Evolutionary conservation across 2,329 filamentous ascomycete species (phyloP).

Genomic region (Pseudogymnoascus sp.): DNA sequence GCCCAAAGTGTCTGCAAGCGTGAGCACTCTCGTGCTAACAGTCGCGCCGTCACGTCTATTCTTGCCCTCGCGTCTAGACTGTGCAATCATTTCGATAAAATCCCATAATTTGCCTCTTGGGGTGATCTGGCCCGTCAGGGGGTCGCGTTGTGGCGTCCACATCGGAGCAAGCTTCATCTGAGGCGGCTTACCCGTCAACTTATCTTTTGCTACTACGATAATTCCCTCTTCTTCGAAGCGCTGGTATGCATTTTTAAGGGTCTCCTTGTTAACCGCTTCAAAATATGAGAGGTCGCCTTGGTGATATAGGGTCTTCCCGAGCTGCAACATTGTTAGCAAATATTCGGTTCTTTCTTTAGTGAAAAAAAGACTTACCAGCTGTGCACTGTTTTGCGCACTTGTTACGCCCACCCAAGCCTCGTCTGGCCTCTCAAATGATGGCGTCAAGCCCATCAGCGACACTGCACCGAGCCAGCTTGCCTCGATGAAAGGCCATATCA

Average conservation of each 20-base stretch:
- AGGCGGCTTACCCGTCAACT: constrained; percentile 53
- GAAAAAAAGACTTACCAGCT: constrained; percentile 51
- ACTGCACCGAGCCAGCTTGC: constrained; percentile 87
- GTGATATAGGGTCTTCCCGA: constrained; percentile 95
- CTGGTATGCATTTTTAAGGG: constrained; percentile 83
- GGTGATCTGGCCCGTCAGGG: constrained; percentile 50
- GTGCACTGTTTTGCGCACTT: constrained; percentile 72
- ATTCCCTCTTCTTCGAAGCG: constrained; percentile 90
- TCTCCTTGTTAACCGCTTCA: constrained; percentile 97
- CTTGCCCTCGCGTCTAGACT: constrained; percentile 82
- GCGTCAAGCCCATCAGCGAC: constrained; percentile 76
- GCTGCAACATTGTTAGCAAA: constrained; percentile 38
- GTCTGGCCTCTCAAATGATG: constrained; percentile 48
- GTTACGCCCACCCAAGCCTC: constrained; percentile 71
- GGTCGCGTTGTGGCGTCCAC: constrained; percentile 66
- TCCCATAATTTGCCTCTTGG: constrained; percentile 78
- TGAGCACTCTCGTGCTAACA: constrained; percentile 72
- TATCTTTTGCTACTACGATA: constrained; percentile 63
- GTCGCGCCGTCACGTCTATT: constrained; percentile 90
- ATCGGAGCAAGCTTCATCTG: constrained; percentile 62
- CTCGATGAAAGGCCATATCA: constrained; percentile 98
- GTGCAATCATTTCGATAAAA: constrained; percentile 81
- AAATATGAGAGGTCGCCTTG: constrained; percentile 97
- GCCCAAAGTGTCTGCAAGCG: constrained; percentile 68
- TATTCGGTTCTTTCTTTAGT: neutral